Conservation (phyloP, 805 yeast species). For the Candida yuanshanica region DNA sequence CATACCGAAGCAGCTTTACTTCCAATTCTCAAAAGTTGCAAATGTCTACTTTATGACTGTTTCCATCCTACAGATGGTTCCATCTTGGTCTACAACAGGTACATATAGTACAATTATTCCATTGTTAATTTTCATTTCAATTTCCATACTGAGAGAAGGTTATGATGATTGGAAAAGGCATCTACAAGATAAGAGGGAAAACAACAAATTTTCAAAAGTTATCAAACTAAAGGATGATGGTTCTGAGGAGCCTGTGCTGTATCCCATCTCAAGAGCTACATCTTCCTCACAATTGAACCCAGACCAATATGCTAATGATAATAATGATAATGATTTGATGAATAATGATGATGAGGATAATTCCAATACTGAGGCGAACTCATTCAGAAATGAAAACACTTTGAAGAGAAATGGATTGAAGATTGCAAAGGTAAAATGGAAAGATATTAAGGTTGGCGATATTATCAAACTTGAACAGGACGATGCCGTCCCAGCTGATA, state of each 20-base stretch:
- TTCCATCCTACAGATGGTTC: constrained; percentile 91
- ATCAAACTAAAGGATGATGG: constrained; percentile 19
- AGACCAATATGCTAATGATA: constrained; percentile 1
- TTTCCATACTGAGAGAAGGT: constrained; percentile 89
- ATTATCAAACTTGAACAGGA: constrained; percentile 65
- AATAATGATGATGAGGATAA: constrained; percentile 2
- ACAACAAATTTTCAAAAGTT: constrained; percentile 46
- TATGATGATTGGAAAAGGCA: constrained; percentile 90
- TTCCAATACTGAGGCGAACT: constrained; percentile 11
- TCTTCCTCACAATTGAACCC: constrained; percentile 14
- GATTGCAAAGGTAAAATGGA: constrained; percentile 48
- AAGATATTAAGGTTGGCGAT: constrained; percentile 81
- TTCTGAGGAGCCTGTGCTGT: constrained; percentile 3
- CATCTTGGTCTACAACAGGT: constrained; percentile 97
- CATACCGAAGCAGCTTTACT: constrained; percentile 80
- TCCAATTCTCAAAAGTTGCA: constrained; percentile 91
- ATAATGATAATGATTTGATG: background rate
- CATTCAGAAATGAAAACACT: constrained; percentile 26
- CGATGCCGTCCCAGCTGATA: constrained; percentile 94
- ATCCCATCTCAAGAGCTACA: constrained; percentile 7
- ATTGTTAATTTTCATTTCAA: constrained; percentile 73
- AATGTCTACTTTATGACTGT: constrained; percentile 86
- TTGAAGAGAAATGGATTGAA: constrained; percentile 17
- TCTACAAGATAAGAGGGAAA: constrained; percentile 78
- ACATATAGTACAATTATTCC: constrained; percentile 92